Conservation (phyloP, 2,329 filamentous ascomycete genomes). For the Daldinia sp. region DNA sequence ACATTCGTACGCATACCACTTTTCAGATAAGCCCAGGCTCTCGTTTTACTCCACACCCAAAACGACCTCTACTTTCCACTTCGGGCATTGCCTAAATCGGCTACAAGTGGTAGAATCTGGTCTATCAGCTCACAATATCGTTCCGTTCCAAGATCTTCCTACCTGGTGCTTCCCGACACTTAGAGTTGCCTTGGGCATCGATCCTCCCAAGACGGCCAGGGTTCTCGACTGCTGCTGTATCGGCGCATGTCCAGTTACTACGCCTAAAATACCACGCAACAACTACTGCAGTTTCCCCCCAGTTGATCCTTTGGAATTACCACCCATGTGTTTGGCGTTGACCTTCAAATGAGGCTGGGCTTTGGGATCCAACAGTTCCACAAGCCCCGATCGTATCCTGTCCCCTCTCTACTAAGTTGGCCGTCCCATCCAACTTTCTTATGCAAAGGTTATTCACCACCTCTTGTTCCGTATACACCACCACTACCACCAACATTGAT, state of each 20-base stretch:
- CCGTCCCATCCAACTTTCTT: conserved; percentile 55
- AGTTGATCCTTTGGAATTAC: conserved; percentile 49
- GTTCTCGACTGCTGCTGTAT: conserved; percentile 49
- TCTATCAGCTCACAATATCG: conserved; percentile 51
- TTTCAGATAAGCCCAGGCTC: conserved; percentile 56
- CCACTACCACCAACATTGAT: neutral
- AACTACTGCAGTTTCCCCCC: conserved; percentile 41
- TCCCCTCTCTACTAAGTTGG: conserved; percentile 53
- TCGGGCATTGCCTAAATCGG: conserved; percentile 57
- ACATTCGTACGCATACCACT: conserved; percentile 54
- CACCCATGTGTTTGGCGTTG: conserved; percentile 52
- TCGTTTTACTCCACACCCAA: conserved; percentile 58
- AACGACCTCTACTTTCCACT: conserved; percentile 56
- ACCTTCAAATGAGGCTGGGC: conserved; percentile 55
- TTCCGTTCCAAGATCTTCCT: conserved; percentile 50
- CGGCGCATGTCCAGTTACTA: conserved; percentile 50
- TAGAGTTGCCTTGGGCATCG: conserved; percentile 43
- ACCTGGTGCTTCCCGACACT: conserved; percentile 48
- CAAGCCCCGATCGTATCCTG: conserved; percentile 53
- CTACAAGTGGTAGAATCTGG: conserved; percentile 50
- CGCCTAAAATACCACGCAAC: conserved; percentile 48
- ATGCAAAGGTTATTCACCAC: conserved; percentile 56
- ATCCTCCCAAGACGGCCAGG: conserved; percentile 43
- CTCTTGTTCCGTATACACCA: conserved; percentile 40
- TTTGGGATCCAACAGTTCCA: conserved; percentile 53